Base-by-base conservation (phyloP, 2,329 filamentous ascomycete species). In the Ascochyta lentis region DNA sequence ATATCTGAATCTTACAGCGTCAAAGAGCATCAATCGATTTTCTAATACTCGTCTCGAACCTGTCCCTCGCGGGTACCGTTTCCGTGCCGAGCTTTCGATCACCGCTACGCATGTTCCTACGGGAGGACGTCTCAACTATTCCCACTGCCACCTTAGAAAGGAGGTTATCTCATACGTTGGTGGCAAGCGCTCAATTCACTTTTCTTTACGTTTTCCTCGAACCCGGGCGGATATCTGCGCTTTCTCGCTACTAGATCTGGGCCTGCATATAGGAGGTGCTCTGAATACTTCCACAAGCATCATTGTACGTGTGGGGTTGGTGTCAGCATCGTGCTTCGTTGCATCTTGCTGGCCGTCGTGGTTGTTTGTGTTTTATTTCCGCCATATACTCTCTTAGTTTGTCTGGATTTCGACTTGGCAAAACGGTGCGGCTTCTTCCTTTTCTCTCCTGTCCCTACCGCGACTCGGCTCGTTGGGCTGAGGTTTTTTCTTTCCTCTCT, bases 211-310 rank as follows among this genome's bases (percentile, higher is more conserved):
- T 38, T 54, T 48, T 56, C 34, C 45, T 48, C 57, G 57, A 65
- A 64, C 64, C 43, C 64, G 65, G 65, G 64, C 57, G 65, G 65
- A 53, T 54, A 53, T 60, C 49, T 67, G 63, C 60, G 57, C 61
- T 49, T 64, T 65, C 53, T 62, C 46, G 64, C 62, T 57, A 61
- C 53, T 68, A 68, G 65, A 68, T 57, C 49, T 55, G 60, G 65
- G 64, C 60, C 60, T 67, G 65, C 65, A 63, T 68, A 64, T 46
- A 51, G 65, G 65, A 62, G 63, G 57, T 56, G 61, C 63, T 65
- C 59, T 59, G 61, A 59, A 60, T 62, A 58, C 61, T 59, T 59
- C 46, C 52, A 50, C 52, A 50, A 46, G 64, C 56, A 65, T 66
- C 59, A 64, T 64, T 55, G 56, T 56, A 60, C 64, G 64, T 60